Base-by-base conservation (phyloP, 2,329 filamentous ascomycete genomes). In the Penicillium sp. region DNA sequence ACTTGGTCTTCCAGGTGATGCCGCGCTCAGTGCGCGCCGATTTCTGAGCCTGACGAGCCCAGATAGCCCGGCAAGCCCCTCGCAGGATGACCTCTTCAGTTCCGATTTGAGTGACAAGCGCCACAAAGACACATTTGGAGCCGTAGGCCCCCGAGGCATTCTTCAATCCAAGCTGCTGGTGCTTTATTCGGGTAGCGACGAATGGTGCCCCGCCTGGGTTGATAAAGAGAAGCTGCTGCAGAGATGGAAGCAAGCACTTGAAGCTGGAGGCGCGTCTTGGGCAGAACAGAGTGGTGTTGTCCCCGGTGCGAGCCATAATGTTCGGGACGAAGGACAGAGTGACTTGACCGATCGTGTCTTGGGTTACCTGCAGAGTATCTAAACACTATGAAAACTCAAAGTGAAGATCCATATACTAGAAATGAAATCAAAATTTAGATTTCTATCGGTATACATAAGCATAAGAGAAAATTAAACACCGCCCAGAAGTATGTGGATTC, bases 51-150 rank as follows among this genome's bases (percentile, higher is more conserved):
- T 89, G 6, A 76, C 81, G 0, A 78, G 75, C 34, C 77, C 78
- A 0, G 73, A 73, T 42, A 82, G 79, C 19, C 83, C 83, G 0
- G 75, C 78, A 43, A 72, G 78, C 47, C 79, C 85, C 5, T 89
- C 87, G 9, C 88, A 90, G 54, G 92, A 97, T 69, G 92, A 96
- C 69, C 91, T 89, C 67, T 96, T 96, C 75, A 92, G 89, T n/a
- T 87, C 85, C 2, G 89, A 94, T 67, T 75, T 94, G n/a, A 71
- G 77, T 0, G 81, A 84, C 37, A 78, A 83, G 28, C 77, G 79
- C 16, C 76, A 92, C 6, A 67, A 72, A 21, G 70, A 70, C 13
- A 87, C 87, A n/a, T 96, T 93, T 81, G 82, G 86, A 3, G 76
- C 65, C 58, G 70, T 81, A 33, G 63, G 67, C 1, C 48, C 67